Evolutionary conservation across 176 grass and related monocot genomes (phyloP).

Genomic region (Zea luxurians): DNA sequence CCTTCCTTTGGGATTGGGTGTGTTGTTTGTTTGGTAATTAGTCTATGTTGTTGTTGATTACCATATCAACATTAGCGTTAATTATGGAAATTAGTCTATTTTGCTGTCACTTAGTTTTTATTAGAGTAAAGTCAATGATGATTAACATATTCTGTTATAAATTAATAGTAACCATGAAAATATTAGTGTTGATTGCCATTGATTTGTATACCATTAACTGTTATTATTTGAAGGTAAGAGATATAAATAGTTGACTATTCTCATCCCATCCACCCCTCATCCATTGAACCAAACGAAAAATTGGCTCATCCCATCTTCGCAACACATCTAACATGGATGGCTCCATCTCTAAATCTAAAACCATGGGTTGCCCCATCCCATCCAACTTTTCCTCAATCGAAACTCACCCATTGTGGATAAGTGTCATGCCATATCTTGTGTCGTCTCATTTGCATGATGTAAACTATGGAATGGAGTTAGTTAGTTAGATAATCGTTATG

Average conservation of each 20-base stretch:
- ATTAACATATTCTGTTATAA: not conserved
- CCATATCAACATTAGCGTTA: not conserved
- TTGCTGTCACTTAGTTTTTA: not conserved
- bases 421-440: not conserved
- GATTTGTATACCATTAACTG: not conserved
- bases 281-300: too few species aligned
- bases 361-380: too few species aligned
- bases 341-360: too few species aligned
- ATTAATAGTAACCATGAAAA: not conserved
- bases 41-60: not conserved
- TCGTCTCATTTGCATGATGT: slow-evolving; percentile 23
- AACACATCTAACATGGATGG: too few species aligned
- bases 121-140: not conserved
- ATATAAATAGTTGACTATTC: not conserved
- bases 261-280: not conserved
- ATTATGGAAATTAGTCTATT: not conserved
- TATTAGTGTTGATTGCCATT: not conserved
- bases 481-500: not conserved
- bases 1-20: not conserved
- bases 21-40: not conserved
- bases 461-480: slow-evolving; percentile 12
- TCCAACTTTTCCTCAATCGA: not conserved
- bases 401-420: slow-evolving; percentile 21
- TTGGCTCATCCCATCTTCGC: not conserved
- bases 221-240: not conserved